These are phyloP conservation scores for Neospora caninum DNA, from an alignment of 169 alveolate species.

Conservation along the genomic window DNA sequence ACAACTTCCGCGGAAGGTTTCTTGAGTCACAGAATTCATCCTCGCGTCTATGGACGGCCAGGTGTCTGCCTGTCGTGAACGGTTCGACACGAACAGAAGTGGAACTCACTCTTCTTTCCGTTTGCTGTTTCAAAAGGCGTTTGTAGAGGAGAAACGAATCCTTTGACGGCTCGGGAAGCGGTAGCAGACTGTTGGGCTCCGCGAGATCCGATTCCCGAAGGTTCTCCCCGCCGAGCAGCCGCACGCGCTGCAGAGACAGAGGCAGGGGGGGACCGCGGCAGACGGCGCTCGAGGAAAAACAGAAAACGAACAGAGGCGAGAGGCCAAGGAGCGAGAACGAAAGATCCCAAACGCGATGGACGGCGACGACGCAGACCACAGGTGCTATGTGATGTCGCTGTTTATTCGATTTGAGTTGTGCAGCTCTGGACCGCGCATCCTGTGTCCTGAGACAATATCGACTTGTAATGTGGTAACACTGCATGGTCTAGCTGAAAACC, in stretches of 20 bases:
- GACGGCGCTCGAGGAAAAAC: background rate
- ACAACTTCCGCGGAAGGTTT: too few species aligned
- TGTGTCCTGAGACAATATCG: too few species aligned
- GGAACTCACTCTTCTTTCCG: constrained; percentile 21
- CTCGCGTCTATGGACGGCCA: too few species aligned
- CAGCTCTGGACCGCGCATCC: too few species aligned
- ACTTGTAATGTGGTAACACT: too few species aligned
- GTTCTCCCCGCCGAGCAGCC: constrained; percentile 41
- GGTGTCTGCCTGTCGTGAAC: too few species aligned
- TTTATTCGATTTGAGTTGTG: too few species aligned
- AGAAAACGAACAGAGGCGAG: background rate
- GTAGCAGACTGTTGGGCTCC: constrained; percentile 26
- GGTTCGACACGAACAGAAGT: too few species aligned
- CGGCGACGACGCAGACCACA: too few species aligned
- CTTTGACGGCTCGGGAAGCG: constrained; percentile 42
- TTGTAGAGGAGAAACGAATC: constrained; percentile 34
- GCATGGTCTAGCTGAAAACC: too few species aligned
- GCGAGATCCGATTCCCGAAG: constrained; percentile 46
- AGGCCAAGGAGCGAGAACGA: background rate
- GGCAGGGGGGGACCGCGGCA: background rate
- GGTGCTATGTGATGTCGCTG: too few species aligned
- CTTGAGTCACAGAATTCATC: too few species aligned
- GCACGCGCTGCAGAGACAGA: constrained; percentile 23
- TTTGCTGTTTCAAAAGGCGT: constrained; percentile 10
- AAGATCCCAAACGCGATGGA: background rate